Base-by-base conservation (phyloP, 345 rosid species). In the Boechera divaricarpa region DNA sequence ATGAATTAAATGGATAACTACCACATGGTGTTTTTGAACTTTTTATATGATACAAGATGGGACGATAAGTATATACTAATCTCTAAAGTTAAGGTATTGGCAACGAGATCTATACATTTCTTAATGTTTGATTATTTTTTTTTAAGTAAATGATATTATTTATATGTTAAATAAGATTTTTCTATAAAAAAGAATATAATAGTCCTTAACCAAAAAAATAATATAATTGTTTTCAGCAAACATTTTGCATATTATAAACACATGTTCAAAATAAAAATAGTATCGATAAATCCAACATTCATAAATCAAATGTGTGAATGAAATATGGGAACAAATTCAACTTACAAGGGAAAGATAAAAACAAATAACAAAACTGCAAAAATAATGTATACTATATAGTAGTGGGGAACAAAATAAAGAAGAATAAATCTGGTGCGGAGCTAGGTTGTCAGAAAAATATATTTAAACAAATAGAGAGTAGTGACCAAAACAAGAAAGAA, bases 11-110 rank as follows among this genome's bases (percentile, higher is more conserved):
- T 33, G 39, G 36, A 13, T 44, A 76, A 69, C 64, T 10, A 76
- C 70, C 80, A 76, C 75, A 70, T 70, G 80, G 70, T 62, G 41
- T 35, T 45, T 42, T 32, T 54, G 28, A 55, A 45, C 29, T 35
- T 73, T 54, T 35, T 5, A 41, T 70, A 16, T 70, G 36, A 56
- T 63, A 71, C 72, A 71, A 9, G 47, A 64, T 56, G 39, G 71
- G 72, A 71, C 18, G 81, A 57, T 71, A 71, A 63, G 67, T 70
- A 77, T 77, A 77, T 71, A 77, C 81, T 77, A 77, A 63, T 56
- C 80, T 70, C 76, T 55, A 45, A 47, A 15, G 49, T 70, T 42
- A 62, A 69, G 64, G 56, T 77, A 47, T 48, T 71, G 67, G 55
- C 61, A 64, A 48, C 29, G 21, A 71, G 39, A 63, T 64, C 39